Percentiles rank a stretch among this genome's conserved stretches.
These are phyloP conservation scores for Boletus vermiculosoides DNA, from an alignment of 768 basidiomycete species.

Conservation along the genomic window DNA sequence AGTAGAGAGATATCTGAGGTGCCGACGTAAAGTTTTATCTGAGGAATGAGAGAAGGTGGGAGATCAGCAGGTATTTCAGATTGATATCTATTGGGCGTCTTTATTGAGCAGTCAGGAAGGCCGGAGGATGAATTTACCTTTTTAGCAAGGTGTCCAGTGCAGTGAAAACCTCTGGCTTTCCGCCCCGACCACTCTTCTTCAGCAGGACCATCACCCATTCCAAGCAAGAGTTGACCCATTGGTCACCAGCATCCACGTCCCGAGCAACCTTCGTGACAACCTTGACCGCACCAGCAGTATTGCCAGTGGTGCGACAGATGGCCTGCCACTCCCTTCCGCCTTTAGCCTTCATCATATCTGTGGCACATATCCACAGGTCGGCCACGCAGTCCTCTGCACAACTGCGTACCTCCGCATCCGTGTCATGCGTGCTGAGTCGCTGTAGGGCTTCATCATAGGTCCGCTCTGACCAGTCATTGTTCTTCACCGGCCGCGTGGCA, in stretches of 20 bases:
- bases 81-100: slow-evolving; percentile 38
- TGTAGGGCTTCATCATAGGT: slow-evolving; percentile 74
- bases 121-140: slow-evolving; percentile 42
- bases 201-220: slow-evolving; percentile 75
- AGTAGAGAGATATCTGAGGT: slow-evolving; percentile 76
- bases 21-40: slow-evolving; percentile 74
- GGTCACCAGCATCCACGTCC: slow-evolving; percentile 65
- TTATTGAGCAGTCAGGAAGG: background rate
- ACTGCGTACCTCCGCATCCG: slow-evolving; percentile 86
- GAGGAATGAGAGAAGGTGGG: slow-evolving; percentile 61
- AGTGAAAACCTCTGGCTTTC: slow-evolving; percentile 77
- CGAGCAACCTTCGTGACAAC: slow-evolving; percentile 83
- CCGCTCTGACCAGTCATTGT: slow-evolving; percentile 62
- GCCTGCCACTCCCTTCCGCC: slow-evolving; percentile 78
- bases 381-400: slow-evolving; percentile 82
- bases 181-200: slow-evolving; percentile 73
- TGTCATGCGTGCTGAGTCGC: slow-evolving; percentile 75
- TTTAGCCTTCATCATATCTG: slow-evolving; percentile 63
- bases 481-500: slow-evolving; percentile 66
- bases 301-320: slow-evolving; percentile 67
- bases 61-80: slow-evolving; percentile 54
- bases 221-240: slow-evolving; percentile 80
- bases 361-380: slow-evolving; percentile 84
- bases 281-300: slow-evolving; percentile 72
- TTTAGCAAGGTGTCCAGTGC: slow-evolving; percentile 71